Evolutionary conservation across 2,329 filamentous ascomycete genomes (phyloP), one percentile per base, ranked within the genome.

Genomic region (Tolypocladium guangdongense): DNA sequence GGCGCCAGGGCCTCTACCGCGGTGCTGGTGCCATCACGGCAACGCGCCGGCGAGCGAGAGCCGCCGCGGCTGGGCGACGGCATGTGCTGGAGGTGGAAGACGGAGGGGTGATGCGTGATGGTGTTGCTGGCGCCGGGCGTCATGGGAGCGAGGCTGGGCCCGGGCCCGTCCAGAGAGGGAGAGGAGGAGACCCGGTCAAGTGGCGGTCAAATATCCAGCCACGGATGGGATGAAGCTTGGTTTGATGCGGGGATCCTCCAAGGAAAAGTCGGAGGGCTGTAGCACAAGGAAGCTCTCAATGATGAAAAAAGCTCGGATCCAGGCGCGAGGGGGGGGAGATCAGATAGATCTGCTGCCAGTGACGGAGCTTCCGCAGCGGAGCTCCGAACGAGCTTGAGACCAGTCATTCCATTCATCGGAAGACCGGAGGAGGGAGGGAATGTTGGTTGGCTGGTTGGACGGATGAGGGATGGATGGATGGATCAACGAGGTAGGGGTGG

Each of bases 41-140:
- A 57, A 33, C 56, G 49, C 16, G 55, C 58, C 11, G 65, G 63
- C 18, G 63, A 58, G 35, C 62, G 64, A 36, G 63, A 66, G 56
- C 59, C 64, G 58, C 59, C 62, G 55, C 61, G 62, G 50, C 59
- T 57, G 7, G 57, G 50, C 10, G 56, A 57, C 20, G 65, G 60
- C 11, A 68, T 62, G 50, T 71, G 62, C 41, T 69, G 70, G 20
- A 74, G 63, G 33, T 70, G 66, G 56, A 74, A 73, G n/a, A 72
- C 66, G 55, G 74, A 71, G 33, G 74, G 71, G 54, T 75, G 73
- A 59, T 72, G 69, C 14, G 71, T 72, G 54, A 74, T 69, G 55
- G 67, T 70, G 58, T 69, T 67, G 45, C 65, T 68, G 36, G 63
- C 65, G 58, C 76, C 71, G 43, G 71, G 68, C 53, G 68, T 68